Conservation (phyloP, 176 grass and related monocot species). For the Bothriochloa decipiens region DNA sequence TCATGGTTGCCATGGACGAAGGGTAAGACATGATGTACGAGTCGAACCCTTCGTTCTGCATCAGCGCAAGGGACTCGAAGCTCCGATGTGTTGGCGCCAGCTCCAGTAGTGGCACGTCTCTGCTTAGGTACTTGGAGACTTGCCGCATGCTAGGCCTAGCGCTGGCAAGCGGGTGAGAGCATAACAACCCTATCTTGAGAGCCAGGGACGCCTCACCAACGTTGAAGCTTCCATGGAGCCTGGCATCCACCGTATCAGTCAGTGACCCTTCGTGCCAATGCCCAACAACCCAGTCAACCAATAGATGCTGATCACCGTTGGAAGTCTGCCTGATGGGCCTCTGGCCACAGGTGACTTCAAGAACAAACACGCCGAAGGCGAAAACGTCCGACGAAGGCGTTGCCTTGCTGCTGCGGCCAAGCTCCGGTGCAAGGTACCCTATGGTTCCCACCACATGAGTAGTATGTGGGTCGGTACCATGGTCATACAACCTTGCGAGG, state of each 20-base stretch:
- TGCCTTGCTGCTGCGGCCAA: neutral
- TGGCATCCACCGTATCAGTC: neutral
- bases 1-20: neutral
- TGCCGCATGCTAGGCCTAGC: neutral
- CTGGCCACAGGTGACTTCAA: neutral
- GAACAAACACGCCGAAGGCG: neutral
- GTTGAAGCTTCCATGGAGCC: neutral
- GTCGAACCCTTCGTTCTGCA: neutral
- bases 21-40: slow-evolving; percentile 10
- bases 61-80: neutral
- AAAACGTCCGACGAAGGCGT: neutral
- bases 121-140: neutral
- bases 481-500: neutral
- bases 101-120: neutral
- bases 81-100: neutral
- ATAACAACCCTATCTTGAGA: neutral
- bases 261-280: neutral
- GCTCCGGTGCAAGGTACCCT: neutral
- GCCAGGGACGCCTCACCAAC: neutral
- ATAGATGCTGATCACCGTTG: neutral
- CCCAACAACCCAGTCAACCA: neutral
- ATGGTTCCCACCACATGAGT: neutral
- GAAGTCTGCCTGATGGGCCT: neutral
- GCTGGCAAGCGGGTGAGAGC: neutral
- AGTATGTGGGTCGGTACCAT: neutral